A percentile compares a stretch with the other conserved stretches of the same genome.
Evolutionary conservation across 1,284 basidiomycete genomes (phyloP).

Genomic region (Thecaphora thlaspeos): DNA sequence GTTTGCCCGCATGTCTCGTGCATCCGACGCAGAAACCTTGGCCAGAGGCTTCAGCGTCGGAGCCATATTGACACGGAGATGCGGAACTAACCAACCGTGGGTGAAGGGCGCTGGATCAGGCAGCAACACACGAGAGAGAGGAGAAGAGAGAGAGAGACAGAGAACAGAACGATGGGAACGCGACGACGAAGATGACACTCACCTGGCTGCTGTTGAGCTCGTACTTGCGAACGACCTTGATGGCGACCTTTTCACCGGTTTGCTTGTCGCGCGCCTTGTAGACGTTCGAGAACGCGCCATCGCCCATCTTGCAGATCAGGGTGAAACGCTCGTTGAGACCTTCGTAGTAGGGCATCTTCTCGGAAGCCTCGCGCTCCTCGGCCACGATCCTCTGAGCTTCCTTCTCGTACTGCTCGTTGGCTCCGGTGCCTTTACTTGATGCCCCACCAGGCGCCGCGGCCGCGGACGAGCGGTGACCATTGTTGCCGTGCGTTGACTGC

Average conservation of each 20-base stretch:
- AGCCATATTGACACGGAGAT: constrained; percentile 13
- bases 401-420: constrained; percentile 37
- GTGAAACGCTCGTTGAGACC: constrained; percentile 49
- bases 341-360: constrained; percentile 51
- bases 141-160: constrained; percentile 5
- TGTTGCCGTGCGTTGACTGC: neutral
- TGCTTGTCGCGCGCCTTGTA: constrained; percentile 84
- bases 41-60: constrained; percentile 25
- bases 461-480: neutral
- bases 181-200: constrained; percentile 5
- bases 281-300: constrained; percentile 95
- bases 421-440: constrained; percentile 11
- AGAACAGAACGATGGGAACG: constrained; percentile 36
- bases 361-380: constrained; percentile 44
- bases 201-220: constrained; percentile 95
- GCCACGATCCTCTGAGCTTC: constrained; percentile 46
- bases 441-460: constrained; percentile 10
- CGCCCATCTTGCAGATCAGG: constrained; percentile 52
- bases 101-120: no score
- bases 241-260: constrained; percentile 81
- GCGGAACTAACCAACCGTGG: no score
- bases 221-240: constrained; percentile 96
- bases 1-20: neutral
- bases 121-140: constrained; percentile 4
- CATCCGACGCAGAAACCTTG: constrained; percentile 10